Conservation (phyloP, 2,329 filamentous ascomycete species). For the Colletotrichum magnum region DNA sequence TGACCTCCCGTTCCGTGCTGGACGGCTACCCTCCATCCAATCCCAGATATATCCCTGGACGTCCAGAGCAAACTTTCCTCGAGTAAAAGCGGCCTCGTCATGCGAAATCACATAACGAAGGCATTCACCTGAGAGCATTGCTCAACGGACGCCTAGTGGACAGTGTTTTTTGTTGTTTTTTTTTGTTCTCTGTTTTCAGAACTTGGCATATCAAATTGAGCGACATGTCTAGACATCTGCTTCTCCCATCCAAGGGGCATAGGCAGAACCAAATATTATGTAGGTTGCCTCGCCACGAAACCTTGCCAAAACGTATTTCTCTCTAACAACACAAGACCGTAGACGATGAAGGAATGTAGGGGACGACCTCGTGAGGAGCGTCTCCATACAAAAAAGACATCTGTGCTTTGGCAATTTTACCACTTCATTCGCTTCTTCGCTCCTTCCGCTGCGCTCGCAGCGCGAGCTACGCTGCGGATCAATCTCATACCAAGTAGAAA, state of each 20-base stretch:
- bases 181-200: slow-evolving; percentile 16
- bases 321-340: not conserved
- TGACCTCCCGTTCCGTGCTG: not conserved
- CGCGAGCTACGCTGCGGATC: not conserved
- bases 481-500: slow-evolving; percentile 32
- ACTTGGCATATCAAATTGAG: slow-evolving; percentile 37
- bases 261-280: slow-evolving; percentile 1
- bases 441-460: too few species aligned
- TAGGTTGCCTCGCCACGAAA: slow-evolving; percentile 5
- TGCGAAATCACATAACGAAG: not conserved
- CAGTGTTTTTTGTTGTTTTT: not conserved
- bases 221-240: slow-evolving; percentile 33
- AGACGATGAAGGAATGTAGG: too few species aligned
- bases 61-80: slow-evolving; percentile 32
- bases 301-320: slow-evolving; percentile 13
- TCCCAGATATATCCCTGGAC: too few species aligned
- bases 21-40: not conserved
- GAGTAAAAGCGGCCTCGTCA: not conserved
- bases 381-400: too few species aligned
- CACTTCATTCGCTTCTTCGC: too few species aligned
- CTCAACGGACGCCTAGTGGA: slow-evolving; percentile 15
- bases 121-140: slow-evolving; percentile 17
- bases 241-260: slow-evolving; percentile 7
- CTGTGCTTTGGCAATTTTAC: too few species aligned
- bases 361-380: too few species aligned